Percentiles rank a stretch among this genome's conserved stretches.
These are phyloP conservation scores for Aspergillus pseudoglaucus DNA, from an alignment of 2,329 filamentous ascomycete species.

Conservation along the genomic window DNA sequence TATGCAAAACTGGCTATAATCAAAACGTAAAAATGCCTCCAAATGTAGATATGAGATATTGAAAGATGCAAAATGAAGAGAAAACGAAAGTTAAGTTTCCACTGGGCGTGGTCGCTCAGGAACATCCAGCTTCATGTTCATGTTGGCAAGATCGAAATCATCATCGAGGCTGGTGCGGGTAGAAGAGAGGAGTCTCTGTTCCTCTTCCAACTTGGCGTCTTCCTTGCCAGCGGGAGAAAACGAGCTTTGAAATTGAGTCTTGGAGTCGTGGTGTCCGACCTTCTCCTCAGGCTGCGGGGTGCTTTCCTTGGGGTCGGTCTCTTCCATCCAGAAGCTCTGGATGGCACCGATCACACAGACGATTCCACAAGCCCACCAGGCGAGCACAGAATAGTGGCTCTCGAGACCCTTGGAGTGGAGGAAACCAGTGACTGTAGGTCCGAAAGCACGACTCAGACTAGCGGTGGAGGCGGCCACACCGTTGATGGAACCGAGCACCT, in stretches of 20 bases:
- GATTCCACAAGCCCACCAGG: constrained; percentile 85
- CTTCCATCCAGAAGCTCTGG: constrained; percentile 68
- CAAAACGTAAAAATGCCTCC: constrained; percentile 1
- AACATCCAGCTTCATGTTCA: constrained; percentile 14
- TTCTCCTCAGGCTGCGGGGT: constrained; percentile 33
- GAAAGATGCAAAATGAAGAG: constrained; percentile 10
- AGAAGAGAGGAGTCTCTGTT: constrained; percentile 29
- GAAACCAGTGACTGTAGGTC: constrained; percentile 78
- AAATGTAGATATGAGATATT: neutral
- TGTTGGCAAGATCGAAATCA: constrained; percentile 22
- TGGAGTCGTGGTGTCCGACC: constrained; percentile 21
- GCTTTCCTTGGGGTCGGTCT: constrained; percentile 44
- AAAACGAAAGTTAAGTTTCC: constrained; percentile 1
- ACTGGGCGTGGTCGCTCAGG: neutral
- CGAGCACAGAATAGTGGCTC: constrained; percentile 75
- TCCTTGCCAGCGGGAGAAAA: constrained; percentile 14
- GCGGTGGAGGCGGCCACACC: constrained; percentile 87
- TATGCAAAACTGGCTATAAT: neutral
- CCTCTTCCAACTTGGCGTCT: constrained; percentile 24
- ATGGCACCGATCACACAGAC: constrained; percentile 70
- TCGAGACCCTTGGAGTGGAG: constrained; percentile 75
- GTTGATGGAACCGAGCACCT: constrained; percentile 85
- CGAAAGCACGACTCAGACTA: constrained; percentile 79
- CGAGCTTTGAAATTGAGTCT: constrained; percentile 17
- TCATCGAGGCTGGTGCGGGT: constrained; percentile 29